A percentile compares a stretch with the other conserved stretches of the same genome.
phyloP scores from a whole-genome alignment of 208 protist genomes.

The Leishmania guyanensis region DNA sequence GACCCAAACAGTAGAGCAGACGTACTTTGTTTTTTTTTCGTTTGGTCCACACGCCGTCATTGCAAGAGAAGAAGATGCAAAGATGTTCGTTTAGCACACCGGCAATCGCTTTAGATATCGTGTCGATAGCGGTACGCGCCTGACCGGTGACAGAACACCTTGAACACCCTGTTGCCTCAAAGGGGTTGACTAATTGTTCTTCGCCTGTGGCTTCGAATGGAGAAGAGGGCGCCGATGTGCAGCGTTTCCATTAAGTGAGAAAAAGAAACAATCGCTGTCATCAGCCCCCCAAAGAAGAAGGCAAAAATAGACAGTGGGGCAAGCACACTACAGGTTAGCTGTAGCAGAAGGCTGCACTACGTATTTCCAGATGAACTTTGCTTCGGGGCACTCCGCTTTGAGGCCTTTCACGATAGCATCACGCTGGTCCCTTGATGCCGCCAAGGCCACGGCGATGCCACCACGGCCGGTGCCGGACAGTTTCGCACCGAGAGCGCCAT shows the following conservation, averaged over 20 bases:
- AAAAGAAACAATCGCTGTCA: background rate
- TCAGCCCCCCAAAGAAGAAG: too few relatives aligned
- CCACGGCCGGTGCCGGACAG: conserved; percentile 82
- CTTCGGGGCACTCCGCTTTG: conserved; percentile 39
- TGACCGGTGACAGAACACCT: background rate
- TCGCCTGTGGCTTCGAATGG: background rate
- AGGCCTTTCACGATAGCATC: conserved; percentile 52
- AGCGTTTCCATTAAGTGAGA: too few relatives aligned
- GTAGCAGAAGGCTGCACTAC: conserved; percentile 34
- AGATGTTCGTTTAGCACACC: background rate
- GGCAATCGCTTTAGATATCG: background rate
- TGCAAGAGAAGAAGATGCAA: background rate
- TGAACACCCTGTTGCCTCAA: background rate
- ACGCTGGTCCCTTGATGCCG: conserved; percentile 25
- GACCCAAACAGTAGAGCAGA: background rate
- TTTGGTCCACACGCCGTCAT: background rate
- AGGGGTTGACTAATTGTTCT: background rate
- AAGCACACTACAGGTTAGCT: conserved; percentile 7
- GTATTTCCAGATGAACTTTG: conserved; percentile 83
- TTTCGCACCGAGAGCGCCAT: conserved; percentile 78
- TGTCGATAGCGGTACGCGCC: background rate
- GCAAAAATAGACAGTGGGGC: background rate
- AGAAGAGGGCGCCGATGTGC: too few relatives aligned
- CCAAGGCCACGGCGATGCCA: conserved; percentile 73
- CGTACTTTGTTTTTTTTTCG: background rate